A percentile compares a stretch with the other conserved stretches of the same genome.
These are phyloP conservation scores for Trichoderma pleuroti DNA, from an alignment of 2,329 filamentous ascomycete genomes.

Conservation along the genomic window DNA sequence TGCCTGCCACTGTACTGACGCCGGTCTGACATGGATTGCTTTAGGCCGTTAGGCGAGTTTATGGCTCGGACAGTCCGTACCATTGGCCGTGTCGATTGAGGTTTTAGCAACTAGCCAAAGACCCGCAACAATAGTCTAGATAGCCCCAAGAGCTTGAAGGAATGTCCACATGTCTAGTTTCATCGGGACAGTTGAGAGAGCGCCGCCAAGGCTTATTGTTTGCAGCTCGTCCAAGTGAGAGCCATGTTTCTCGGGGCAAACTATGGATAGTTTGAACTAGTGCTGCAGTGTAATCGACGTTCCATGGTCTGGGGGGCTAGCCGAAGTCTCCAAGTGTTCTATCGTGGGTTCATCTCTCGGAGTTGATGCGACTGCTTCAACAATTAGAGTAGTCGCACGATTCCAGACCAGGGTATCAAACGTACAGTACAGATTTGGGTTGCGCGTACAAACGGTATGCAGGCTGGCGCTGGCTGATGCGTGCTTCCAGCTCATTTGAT, in stretches of 20 bases:
- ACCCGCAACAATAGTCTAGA: slow-evolving; percentile 1
- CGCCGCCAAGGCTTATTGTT: background rate
- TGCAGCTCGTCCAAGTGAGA: background rate
- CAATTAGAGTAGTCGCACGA: background rate
- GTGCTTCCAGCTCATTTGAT: background rate
- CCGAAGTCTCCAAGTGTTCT: background rate
- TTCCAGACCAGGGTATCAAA: background rate
- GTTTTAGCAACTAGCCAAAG: background rate
- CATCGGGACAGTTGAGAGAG: background rate
- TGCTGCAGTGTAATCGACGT: background rate
- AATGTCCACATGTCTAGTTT: slow-evolving; percentile 7
- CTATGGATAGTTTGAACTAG: background rate
- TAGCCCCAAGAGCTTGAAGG: background rate
- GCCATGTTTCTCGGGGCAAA: background rate
- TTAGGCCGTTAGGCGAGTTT: background rate
- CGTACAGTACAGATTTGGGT: background rate
- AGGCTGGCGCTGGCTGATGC: background rate
- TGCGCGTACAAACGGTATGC: background rate
- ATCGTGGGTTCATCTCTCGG: background rate
- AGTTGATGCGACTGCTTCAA: background rate
- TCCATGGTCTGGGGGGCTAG: background rate
- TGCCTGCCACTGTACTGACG: background rate
- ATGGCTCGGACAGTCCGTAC: background rate
- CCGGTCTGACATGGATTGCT: background rate
- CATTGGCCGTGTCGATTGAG: background rate